Base-by-base conservation (phyloP, 2,329 filamentous ascomycete species). In the Cladosporium velox region DNA sequence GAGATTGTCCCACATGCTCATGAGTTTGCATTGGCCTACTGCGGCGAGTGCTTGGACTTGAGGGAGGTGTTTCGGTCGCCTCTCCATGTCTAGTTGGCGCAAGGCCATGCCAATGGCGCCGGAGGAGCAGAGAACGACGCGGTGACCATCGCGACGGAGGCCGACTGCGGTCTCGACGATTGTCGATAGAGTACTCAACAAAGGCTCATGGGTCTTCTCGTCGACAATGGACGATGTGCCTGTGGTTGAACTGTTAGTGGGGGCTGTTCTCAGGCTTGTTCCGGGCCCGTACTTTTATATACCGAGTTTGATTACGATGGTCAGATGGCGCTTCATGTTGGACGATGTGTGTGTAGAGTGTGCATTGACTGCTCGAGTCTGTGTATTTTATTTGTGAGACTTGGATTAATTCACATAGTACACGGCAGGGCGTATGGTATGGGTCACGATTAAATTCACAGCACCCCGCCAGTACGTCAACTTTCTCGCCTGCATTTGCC, bases 151-250 rank as follows among this genome's bases (percentile, higher is more conserved):
- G 79, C 93, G 90, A 71, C 89, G 89, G 52, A 99, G 84, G 75
- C 89, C 91, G 64, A 94, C 90, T 15, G 92, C 93, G 24, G 95
- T 98, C 80, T 98, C 93, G 70, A 98, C 95, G 70, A 99, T 97
- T 67, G 94, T 84, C 67, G 91, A 93, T 65, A 99, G 83, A 72
- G 93, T 96, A 4, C 93, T 95, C 47, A 99, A 86, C 41, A 97
- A 87, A 3, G 95, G 95, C 76, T 97, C 92, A 80, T 97, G 95
- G 26, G 92, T 96, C 76, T 89, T 91, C 78, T 99, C 95, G 80
- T 98, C 92, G 70, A 99, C 93, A 72, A 99, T 98, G n/a, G 95
- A 98, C 79, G 93, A 97, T 57, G 95, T 98, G 73, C 95, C 95
- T 99, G 41, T 47, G 72, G 34, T 28, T 32, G 66, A 18, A 57